These are phyloP conservation scores for Cladosporium sp. DNA, from an alignment of 2,329 filamentous ascomycete species.

Conservation along the genomic window DNA sequence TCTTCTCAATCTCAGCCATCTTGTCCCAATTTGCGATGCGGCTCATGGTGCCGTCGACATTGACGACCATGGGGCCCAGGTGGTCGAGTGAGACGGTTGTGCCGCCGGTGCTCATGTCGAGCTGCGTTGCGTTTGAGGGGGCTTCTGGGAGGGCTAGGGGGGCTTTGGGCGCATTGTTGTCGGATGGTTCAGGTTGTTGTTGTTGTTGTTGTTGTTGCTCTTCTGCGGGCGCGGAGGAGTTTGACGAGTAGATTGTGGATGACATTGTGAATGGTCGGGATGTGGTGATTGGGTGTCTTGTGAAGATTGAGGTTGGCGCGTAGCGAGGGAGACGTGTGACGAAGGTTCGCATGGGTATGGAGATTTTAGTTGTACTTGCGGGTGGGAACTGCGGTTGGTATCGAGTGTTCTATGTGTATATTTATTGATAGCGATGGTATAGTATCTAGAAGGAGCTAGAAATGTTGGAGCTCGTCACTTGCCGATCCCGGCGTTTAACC, in stretches of 20 bases:
- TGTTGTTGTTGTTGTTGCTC: neutral
- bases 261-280: conserved; percentile 13
- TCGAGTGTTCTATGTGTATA: neutral
- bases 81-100: conserved; percentile 62
- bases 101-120: conserved; percentile 39
- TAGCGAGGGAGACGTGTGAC: conserved; percentile 10
- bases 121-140: conserved; percentile 27
- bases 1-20: conserved; percentile 69
- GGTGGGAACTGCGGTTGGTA: neutral
- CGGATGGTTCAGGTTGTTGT: neutral
- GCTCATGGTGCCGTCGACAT: conserved; percentile 69
- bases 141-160: conserved; percentile 29
- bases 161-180: neutral
- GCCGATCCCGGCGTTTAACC: neutral
- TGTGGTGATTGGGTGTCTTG: neutral
- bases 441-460: conserved; percentile 12
- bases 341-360: conserved; percentile 12
- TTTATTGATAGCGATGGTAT: neutral
- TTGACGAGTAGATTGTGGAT: conserved; percentile 3
- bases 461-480: conserved; percentile 3
- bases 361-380: neutral
- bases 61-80: conserved; percentile 73
- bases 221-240: neutral
- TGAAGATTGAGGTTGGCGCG: neutral
- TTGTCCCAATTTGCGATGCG: conserved; percentile 72